Base-by-base conservation (phyloP, 805 yeast species). In the Schwanniomyces vanrijiae region DNA sequence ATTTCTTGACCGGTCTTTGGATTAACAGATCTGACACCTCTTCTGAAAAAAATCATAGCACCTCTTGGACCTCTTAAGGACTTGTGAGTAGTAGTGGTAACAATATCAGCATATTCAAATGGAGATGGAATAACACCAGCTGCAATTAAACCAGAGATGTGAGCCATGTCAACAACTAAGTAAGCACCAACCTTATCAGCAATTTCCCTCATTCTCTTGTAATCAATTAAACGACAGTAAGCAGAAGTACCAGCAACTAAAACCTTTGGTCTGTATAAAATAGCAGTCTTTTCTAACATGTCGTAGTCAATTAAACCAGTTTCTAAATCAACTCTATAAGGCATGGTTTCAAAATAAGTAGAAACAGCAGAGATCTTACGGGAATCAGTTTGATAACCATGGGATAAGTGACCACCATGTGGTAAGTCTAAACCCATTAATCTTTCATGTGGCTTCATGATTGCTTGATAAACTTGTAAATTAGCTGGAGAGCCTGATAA, bases 11-110 rank as follows among this genome's bases (percentile, higher is more conserved):
- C 97, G 57, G 83, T 82, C 78, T 88, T 89, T 61, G 84, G 72
- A 58, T 68, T 84, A 55, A 83, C 82, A 56, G 84, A 81, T 74
- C 96, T 84, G 48, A 89, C 82, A 59, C 98, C 98, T 76, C 88
- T 89, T 80, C 98, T 86, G 82, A 82, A 92, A 78, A 92, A 92
- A 65, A 92, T 92, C 90, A 92, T 86, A 42, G 99, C 95, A 68
- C 98, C 99, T 76, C 99, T 85, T 69, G 99, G 99, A 38, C 99
- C 99, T 77, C 99, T 88, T 64, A 92, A 81, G 16, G 97, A 90
- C 75, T 92, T 92, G 77, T 92, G 99, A 34, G 97, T 90, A 45
- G 99, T 92, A 53, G 98, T 92, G 54, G 99, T 92, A 65, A 92
- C 98, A 59, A 92, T 88, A 73, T 92, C 99, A 47, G 97, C 87